Evolutionary conservation across 371 early-diverging fungal genomes (phyloP).

Genomic region (Blakeslea trispora): DNA sequence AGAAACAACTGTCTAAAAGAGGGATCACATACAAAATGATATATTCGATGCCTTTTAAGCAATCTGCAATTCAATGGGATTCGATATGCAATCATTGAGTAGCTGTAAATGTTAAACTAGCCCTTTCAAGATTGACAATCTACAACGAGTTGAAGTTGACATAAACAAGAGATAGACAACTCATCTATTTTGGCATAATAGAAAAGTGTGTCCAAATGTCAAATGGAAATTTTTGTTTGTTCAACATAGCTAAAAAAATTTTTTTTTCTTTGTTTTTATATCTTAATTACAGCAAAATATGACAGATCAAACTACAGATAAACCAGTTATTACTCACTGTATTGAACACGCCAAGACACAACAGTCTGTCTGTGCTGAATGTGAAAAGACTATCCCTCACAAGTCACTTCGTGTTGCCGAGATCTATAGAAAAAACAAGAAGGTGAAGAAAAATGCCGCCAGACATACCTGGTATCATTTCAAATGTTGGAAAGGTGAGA

Average conservation of each 20-base stretch:
- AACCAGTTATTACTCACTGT: slow-evolving; percentile 51
- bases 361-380: slow-evolving; percentile 45
- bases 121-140: too few species aligned
- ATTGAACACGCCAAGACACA: slow-evolving; percentile 54
- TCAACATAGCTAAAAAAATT: slow-evolving; percentile 1
- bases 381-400: slow-evolving; percentile 50
- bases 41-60: too few species aligned
- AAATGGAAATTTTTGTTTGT: too few species aligned
- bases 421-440: slow-evolving; percentile 52
- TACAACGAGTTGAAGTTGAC: too few species aligned
- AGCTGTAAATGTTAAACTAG: too few species aligned
- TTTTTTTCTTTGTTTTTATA: background rate
- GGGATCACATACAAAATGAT: too few species aligned
- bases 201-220: too few species aligned
- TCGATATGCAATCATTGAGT: too few species aligned
- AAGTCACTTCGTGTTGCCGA: slow-evolving; percentile 54
- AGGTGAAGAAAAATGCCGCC: slow-evolving; percentile 57
- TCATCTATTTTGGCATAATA: too few species aligned
- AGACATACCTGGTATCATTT: slow-evolving; percentile 61
- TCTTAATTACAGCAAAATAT: background rate
- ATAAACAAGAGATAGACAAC: too few species aligned
- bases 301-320: slow-evolving; percentile 18
- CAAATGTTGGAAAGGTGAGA: slow-evolving; percentile 60
- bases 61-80: too few species aligned
- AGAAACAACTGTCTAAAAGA: too few species aligned